phyloP scores from a whole-genome alignment of 2,329 filamentous ascomycete genomes.

The Ceratocystis destructans region DNA sequence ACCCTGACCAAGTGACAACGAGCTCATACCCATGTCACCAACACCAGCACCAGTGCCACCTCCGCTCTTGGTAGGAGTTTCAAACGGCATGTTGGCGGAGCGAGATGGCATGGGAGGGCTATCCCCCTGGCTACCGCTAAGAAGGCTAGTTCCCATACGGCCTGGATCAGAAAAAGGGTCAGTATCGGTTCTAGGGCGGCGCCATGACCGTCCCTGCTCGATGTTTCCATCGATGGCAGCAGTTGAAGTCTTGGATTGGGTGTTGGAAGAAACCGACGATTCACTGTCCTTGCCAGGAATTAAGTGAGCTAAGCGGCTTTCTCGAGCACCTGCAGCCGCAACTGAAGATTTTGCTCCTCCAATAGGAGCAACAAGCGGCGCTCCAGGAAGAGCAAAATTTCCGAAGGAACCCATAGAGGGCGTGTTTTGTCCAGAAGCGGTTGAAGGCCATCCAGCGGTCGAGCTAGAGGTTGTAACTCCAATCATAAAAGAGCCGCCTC shows the following conservation, averaged over 20 bases:
- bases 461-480: conserved; percentile 31
- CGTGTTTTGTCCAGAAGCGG: conserved; percentile 34
- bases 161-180: conserved; percentile 61
- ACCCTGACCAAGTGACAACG: conserved; percentile 43
- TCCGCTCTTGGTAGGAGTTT: conserved; percentile 36
- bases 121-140: conserved; percentile 54
- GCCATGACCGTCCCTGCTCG: conserved; percentile 38
- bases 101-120: conserved; percentile 32
- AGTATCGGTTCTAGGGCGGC: conserved; percentile 54
- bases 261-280: conserved; percentile 27
- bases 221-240: conserved; percentile 23
- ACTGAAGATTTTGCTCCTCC: conserved; percentile 29
- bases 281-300: conserved; percentile 48
- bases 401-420: conserved; percentile 71
- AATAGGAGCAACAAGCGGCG: conserved; percentile 52
- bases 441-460: conserved; percentile 31
- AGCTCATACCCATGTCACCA: conserved; percentile 49
- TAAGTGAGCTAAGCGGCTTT: conserved; percentile 75
- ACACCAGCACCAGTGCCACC: conserved; percentile 21
- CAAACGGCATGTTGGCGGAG: conserved; percentile 16
- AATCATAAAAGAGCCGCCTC: conserved; percentile 27
- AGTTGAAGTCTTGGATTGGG: conserved; percentile 27
- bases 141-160: conserved; percentile 26
- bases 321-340: conserved; percentile 32
- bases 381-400: conserved; percentile 60